Evolutionary conservation across 208 protist species (phyloP).

Genomic region (Lotmaria passim): DNA sequence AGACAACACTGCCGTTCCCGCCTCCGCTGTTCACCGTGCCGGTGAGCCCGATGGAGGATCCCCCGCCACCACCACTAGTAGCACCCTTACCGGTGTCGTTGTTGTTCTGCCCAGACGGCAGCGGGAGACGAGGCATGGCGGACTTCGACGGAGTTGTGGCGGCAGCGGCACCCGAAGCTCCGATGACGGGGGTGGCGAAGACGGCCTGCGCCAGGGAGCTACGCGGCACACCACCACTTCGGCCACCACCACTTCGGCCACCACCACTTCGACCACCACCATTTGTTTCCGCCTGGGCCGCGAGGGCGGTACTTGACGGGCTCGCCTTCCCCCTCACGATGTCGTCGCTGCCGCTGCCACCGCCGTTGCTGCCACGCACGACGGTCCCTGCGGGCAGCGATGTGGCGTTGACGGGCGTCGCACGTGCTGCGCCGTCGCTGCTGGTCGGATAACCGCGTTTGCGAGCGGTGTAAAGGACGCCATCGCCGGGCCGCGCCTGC

Average conservation of each 20-base stretch:
- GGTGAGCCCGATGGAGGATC: slow-evolving; percentile 2
- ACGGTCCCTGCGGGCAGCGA: neutral
- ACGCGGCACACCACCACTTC: neutral
- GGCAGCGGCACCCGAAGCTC: neutral
- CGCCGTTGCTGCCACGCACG: neutral
- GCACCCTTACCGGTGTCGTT: too few species aligned
- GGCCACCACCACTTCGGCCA: neutral
- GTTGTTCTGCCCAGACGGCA: too few species aligned
- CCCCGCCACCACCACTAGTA: neutral
- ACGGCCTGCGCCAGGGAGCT: slow-evolving; percentile 2
- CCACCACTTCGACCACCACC: neutral
- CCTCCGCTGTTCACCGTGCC: slow-evolving; percentile 18
- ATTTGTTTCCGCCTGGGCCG: neutral
- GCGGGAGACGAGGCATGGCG: neutral
- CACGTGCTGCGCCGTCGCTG: neutral
- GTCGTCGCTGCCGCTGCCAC: neutral
- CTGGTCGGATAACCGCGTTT: slow-evolving; percentile 14
- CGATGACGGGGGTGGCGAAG: slow-evolving; percentile 8
- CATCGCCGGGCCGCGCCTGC: slow-evolving; percentile 11
- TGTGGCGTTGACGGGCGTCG: neutral
- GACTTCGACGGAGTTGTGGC: neutral
- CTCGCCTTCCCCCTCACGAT: neutral
- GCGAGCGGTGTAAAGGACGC: slow-evolving; percentile 39
- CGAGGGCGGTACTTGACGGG: neutral
- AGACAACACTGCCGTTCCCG: neutral